A percentile compares a stretch with the other conserved stretches of the same genome.
phyloP scores from a whole-genome alignment of 2,329 filamentous ascomycete species.

The Botrytis sinoallii region DNA sequence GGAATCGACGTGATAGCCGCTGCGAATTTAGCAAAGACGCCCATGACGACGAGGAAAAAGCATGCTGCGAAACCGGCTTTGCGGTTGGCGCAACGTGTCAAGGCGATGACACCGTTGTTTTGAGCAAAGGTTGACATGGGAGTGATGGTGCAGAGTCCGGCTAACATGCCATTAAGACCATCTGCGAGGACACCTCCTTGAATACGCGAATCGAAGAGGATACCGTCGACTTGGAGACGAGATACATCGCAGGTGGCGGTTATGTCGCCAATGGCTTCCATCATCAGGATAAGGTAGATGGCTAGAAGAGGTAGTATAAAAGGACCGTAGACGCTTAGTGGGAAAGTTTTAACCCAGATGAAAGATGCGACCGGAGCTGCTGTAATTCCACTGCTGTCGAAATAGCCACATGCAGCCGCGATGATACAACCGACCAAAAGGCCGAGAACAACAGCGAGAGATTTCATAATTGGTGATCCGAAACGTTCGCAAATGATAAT shows the following conservation, averaged over 20 bases:
- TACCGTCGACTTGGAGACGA: constrained; percentile 68
- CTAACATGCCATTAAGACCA: constrained; percentile 70
- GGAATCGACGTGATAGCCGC: constrained; percentile 77
- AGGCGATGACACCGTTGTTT: constrained; percentile 80
- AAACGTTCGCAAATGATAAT: constrained; percentile 81
- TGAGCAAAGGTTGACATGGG: constrained; percentile 80
- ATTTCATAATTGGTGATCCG: constrained; percentile 78
- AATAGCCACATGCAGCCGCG: constrained; percentile 74
- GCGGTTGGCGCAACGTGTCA: constrained; percentile 78
- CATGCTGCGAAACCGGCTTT: constrained; percentile 76
- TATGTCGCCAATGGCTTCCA: constrained; percentile 78
- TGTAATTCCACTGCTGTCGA: constrained; percentile 69
- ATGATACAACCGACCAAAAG: constrained; percentile 67
- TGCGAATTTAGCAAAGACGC: constrained; percentile 79
- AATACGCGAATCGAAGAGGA: constrained; percentile 70
- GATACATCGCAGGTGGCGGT: constrained; percentile 81
- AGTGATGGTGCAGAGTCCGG: constrained; percentile 74
- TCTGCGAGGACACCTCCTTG: constrained; percentile 78
- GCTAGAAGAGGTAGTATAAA: constrained; percentile 70
- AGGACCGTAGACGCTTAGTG: constrained; percentile 67
- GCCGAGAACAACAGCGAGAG: constrained; percentile 24
- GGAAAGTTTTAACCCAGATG: constrained; percentile 77
- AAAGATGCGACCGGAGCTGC: constrained; percentile 69
- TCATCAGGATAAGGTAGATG: constrained; percentile 69
- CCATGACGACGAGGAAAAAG: constrained; percentile 76